These are phyloP conservation scores for Pseudopyricularia javanii DNA, from an alignment of 2,329 filamentous ascomycete genomes.

Conservation along the genomic window DNA sequence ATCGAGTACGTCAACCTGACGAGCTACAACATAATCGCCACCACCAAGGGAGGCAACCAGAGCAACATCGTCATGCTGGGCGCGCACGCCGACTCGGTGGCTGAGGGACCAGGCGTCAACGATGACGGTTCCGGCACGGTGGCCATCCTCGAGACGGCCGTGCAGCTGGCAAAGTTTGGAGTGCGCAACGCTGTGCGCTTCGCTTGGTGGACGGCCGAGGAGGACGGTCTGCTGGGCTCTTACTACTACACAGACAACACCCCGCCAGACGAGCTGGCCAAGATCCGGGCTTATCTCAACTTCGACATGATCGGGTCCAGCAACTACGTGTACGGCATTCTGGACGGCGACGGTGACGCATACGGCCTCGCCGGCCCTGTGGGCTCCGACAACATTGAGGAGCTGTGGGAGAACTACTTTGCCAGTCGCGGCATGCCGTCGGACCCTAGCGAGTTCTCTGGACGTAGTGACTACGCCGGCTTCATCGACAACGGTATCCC, in stretches of 20 bases:
- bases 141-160: conserved; percentile 45
- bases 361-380: conserved; percentile 40
- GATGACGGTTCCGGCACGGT: conserved; percentile 51
- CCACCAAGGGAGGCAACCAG: conserved; percentile 44
- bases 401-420: conserved; percentile 38
- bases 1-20: conserved; percentile 2
- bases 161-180: conserved; percentile 46
- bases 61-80: conserved; percentile 46
- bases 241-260: conserved; percentile 34
- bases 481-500: conserved; percentile 55
- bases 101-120: conserved; percentile 52
- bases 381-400: conserved; percentile 42
- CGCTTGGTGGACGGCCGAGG: conserved; percentile 46
- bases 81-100: conserved; percentile 49
- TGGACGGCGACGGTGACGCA: conserved; percentile 41
- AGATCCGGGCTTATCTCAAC: conserved; percentile 42
- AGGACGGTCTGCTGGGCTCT: conserved; percentile 47
- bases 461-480: conserved; percentile 54
- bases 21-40: conserved; percentile 45
- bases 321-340: conserved; percentile 23
- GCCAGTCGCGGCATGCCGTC: conserved; percentile 7
- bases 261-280: conserved; percentile 30
- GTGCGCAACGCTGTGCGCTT: conserved; percentile 42
- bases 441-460: conserved; percentile 42
- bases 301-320: conserved; percentile 42